Evolutionary conservation across 2,329 filamentous ascomycete genomes (phyloP), one percentile per base, ranked within the genome.

Genomic region (Cladosporium cucumerinum): DNA sequence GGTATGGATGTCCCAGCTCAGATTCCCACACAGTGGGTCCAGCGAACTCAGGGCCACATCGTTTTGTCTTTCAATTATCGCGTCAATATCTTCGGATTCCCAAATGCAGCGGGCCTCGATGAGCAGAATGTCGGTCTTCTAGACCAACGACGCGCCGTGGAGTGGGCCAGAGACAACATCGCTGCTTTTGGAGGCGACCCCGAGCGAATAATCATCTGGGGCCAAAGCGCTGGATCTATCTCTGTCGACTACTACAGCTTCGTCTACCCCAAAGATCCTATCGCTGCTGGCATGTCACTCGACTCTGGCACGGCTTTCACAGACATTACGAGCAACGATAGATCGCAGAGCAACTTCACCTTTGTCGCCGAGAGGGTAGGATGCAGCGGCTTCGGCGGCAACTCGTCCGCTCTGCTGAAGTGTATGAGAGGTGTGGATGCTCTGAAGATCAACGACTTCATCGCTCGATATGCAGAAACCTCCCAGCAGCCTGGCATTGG

Each of bases 21-120:
- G 85, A 89, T 69, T 82, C 81, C 0, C 84, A 84, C 51, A 85
- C 90, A 76, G 83, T 89, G n/a, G 81, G 83, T 69, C 72, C 72
- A 6, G 55, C 55, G 62, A 23, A 71, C 71, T 28, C 69, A 76
- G 36, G 81, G 82, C 12, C 75, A 89, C 59, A 76, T 89, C 43
- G 83, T 80, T 21, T 78, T 89, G 62, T 84, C 81, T 72, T 83
- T 87, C 75, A 86, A 85, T 77, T 86, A 89, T 73, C 82, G 89
- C 4, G 82, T 90, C 63, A 65, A 65, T 26, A 65, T 65, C 57
- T 65, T 65, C 26, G 63, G 63, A 8, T 26, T 36, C 18, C 57
- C 57, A 1, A 61, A 59, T 21, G 58, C 63, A 10, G 57, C 57
- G 25, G 63, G 51, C 12, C 26, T 64, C 11, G 28, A 46, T n/a